Evolutionary conservation across 2,329 filamentous ascomycete genomes (phyloP).

Genomic region (Microdochium paspali): DNA sequence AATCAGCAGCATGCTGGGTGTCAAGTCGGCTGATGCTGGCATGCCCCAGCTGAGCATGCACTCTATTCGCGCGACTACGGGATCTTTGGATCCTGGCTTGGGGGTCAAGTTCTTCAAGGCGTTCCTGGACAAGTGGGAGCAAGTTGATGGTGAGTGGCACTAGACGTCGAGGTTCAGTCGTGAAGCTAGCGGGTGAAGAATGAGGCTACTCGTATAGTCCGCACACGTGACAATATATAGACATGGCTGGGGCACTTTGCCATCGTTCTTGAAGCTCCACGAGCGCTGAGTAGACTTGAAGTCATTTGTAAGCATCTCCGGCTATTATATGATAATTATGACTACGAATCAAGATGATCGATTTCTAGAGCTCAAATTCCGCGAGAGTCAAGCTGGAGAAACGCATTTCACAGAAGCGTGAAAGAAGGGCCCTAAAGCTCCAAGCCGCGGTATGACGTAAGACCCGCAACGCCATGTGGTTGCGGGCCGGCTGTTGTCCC

Average conservation of each 20-base stretch:
- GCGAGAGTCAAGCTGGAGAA: no score
- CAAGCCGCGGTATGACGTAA: background rate
- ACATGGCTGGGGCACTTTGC: no score
- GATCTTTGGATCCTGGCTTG: constrained; percentile 74
- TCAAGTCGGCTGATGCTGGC: constrained; percentile 77
- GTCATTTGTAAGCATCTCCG: no score
- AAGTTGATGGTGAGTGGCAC: constrained; percentile 72
- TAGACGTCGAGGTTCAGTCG: constrained; percentile 6
- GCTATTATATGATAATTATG: no score
- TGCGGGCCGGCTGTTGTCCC: background rate
- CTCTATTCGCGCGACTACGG: constrained; percentile 80
- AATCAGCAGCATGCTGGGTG: constrained; percentile 70
- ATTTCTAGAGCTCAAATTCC: no score
- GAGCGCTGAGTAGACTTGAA: no score
- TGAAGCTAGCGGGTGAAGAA: no score
- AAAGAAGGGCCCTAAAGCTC: background rate
- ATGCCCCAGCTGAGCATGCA: constrained; percentile 94
- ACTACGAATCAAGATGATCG: no score
- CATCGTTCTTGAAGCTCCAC: no score
- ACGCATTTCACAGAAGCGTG: background rate
- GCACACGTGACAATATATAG: no score
- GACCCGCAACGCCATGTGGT: background rate
- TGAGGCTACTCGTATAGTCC: no score
- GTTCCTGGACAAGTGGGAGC: constrained; percentile 80
- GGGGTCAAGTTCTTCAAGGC: constrained; percentile 84